Evolutionary conservation across 2,329 filamentous ascomycete genomes (phyloP).

Genomic region (Intubia oerlemansii): DNA sequence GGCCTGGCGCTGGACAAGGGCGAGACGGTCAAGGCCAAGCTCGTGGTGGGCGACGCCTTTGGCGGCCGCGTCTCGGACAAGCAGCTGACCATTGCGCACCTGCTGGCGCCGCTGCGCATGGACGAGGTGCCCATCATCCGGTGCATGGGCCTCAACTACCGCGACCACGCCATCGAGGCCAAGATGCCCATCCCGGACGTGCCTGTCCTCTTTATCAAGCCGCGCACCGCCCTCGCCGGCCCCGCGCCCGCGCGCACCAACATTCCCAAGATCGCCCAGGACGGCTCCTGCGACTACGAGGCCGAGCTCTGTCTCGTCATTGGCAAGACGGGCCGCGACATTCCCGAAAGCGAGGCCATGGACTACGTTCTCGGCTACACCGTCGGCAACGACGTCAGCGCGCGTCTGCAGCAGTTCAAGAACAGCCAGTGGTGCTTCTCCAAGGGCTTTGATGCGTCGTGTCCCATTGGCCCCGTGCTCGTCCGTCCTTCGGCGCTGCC

Average conservation of each 20-base stretch:
- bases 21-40: slow-evolving; percentile 13
- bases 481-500: slow-evolving; percentile 12
- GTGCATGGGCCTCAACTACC: slow-evolving; percentile 24
- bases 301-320: slow-evolving; percentile 18
- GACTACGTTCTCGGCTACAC: slow-evolving; percentile 20
- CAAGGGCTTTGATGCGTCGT: slow-evolving; percentile 18
- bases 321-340: slow-evolving; percentile 15
- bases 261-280: slow-evolving; percentile 14
- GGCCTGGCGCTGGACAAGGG: slow-evolving; percentile 14
- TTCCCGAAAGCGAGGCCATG: slow-evolving; percentile 15
- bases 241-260: slow-evolving; percentile 12
- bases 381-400: slow-evolving; percentile 17
- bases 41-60: slow-evolving; percentile 15
- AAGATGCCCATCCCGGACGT: slow-evolving; percentile 15
- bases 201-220: slow-evolving; percentile 19
- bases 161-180: slow-evolving; percentile 18
- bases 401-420: slow-evolving; percentile 16
- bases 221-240: slow-evolving; percentile 14
- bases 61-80: slow-evolving; percentile 14
- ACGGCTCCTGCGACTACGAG: slow-evolving; percentile 19
- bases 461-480: slow-evolving; percentile 16
- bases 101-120: slow-evolving; percentile 15
- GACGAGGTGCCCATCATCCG: slow-evolving; percentile 19
- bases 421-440: slow-evolving; percentile 18
- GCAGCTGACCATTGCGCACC: slow-evolving; percentile 8